phyloP scores from a whole-genome alignment of 305 asterid genomes.

The Solanum aculeatissimum region DNA sequence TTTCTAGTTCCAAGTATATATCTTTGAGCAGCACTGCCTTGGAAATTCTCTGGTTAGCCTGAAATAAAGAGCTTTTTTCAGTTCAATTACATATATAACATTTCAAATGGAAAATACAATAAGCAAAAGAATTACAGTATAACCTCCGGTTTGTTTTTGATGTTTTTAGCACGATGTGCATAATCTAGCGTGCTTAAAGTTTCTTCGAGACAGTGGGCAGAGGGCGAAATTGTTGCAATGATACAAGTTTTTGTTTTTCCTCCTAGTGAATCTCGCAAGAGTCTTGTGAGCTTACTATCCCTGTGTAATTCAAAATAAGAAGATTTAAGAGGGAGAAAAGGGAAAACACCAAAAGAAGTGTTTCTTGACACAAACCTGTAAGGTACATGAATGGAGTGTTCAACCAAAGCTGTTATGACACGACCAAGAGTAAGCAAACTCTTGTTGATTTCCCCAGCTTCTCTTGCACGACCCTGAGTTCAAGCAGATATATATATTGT shows the following conservation, averaged over 20 bases:
- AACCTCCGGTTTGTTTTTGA: slow-evolving; percentile 85
- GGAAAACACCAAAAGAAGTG: not conserved
- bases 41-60: slow-evolving; percentile 79
- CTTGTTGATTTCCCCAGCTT: slow-evolving; percentile 89
- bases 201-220: slow-evolving; percentile 64
- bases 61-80: slow-evolving; percentile 20
- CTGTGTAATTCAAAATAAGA: slow-evolving; percentile 19
- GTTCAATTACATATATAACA: slow-evolving; percentile 1
- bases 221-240: slow-evolving; percentile 76
- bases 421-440: slow-evolving; percentile 81
- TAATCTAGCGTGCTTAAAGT: slow-evolving; percentile 76
- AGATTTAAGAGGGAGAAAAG: not conserved
- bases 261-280: slow-evolving; percentile 75
- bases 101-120: not conserved
- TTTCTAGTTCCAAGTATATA: slow-evolving; percentile 60
- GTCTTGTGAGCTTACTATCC: slow-evolving; percentile 89
- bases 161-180: slow-evolving; percentile 81
- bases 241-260: slow-evolving; percentile 87
- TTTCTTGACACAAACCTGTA: slow-evolving; percentile 44
- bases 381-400: slow-evolving; percentile 73
- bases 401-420: slow-evolving; percentile 72
- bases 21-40: slow-evolving; percentile 73
- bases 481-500: not conserved
- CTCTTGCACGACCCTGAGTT: slow-evolving; percentile 80
- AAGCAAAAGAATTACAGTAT: not conserved